A percentile compares a stretch with the other conserved stretches of the same genome.
Conservation (phyloP, 371 early-diverging fungal species). For the Mucor velutinosus region DNA sequence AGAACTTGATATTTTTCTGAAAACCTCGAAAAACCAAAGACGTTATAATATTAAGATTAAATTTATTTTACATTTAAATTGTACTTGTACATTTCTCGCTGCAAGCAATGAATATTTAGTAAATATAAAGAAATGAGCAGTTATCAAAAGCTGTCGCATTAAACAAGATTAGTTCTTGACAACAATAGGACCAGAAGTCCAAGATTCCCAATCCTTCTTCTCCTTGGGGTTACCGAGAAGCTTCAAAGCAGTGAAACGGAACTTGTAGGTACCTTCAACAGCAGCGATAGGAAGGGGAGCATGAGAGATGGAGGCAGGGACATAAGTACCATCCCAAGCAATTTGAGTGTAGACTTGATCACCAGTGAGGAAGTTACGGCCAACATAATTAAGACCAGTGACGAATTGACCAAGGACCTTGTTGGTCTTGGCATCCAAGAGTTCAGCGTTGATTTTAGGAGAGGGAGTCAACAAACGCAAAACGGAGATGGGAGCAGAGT, state of each 20-base stretch:
- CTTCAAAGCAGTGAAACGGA: constrained; percentile 30
- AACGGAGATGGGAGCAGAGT: constrained; percentile 21
- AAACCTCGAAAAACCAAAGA: too few relatives aligned
- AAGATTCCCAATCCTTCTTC: constrained; percentile 29
- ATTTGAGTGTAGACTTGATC: neutral
- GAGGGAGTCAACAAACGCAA: constrained; percentile 34
- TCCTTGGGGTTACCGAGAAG: constrained; percentile 33
- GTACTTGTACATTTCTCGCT: neutral
- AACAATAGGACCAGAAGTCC: constrained; percentile 27
- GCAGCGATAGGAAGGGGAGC: constrained; percentile 20
- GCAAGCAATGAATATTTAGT: neutral
- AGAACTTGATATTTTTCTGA: too few relatives aligned
- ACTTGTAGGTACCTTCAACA: constrained; percentile 24
- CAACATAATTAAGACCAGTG: constrained; percentile 21
- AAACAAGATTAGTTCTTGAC: constrained; percentile 29
- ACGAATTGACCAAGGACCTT: constrained; percentile 22
- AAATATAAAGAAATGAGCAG: neutral
- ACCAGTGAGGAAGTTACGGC: constrained; percentile 24
- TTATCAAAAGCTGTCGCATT: neutral
- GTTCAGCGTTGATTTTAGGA: constrained; percentile 28
- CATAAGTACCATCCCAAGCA: constrained; percentile 36
- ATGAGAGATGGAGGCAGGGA: constrained; percentile 14
- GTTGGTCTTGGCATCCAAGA: constrained; percentile 25
- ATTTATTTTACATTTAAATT: neutral
- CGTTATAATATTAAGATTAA: too few relatives aligned